Evolutionary conservation across 1,139 yeast species (phyloP).

Genomic region (Blastobotrys raffinosifermentans): DNA sequence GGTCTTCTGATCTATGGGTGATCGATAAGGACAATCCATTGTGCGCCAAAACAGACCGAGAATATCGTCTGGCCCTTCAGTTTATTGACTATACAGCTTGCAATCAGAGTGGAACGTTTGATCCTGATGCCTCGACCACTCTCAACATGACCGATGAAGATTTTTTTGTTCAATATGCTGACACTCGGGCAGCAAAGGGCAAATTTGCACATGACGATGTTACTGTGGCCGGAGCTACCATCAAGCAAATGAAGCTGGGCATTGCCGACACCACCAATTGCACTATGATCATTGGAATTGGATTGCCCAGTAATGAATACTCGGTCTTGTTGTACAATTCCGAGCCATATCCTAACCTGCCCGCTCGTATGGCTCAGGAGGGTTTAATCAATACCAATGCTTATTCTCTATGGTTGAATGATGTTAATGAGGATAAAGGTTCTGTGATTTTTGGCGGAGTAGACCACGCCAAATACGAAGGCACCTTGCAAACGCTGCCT

Average conservation of each 20-base stretch:
- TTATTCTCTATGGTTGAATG: conserved; percentile 50
- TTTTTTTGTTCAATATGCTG: conserved; percentile 53
- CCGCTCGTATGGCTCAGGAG: conserved; percentile 40
- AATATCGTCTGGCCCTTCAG: conserved; percentile 18
- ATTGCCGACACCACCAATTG: conserved; percentile 37
- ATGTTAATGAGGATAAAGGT: conserved; percentile 40
- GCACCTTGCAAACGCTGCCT: conserved; percentile 36
- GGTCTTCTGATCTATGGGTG: conserved; percentile 63
- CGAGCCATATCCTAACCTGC: conserved; percentile 37
- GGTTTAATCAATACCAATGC: conserved; percentile 45
- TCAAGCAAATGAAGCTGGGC: conserved; percentile 38
- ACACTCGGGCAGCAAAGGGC: conserved; percentile 41
- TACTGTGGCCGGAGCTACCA: conserved; percentile 32
- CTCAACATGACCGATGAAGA: conserved; percentile 13
- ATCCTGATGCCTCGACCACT: conserved; percentile 17
- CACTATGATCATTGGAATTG: conserved; percentile 16
- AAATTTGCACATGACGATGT: conserved; percentile 45
- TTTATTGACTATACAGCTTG: conserved; percentile 12
- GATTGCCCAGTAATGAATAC: conserved; percentile 17
- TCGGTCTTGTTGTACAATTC: conserved; percentile 4
- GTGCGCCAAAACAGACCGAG: not conserved
- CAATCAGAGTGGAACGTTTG: conserved; percentile 14
- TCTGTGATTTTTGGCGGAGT: conserved; percentile 53
- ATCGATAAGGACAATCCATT: conserved; percentile 27
- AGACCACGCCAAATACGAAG: conserved; percentile 48